A percentile compares a stretch with the other conserved stretches of the same genome.
phyloP scores from a whole-genome alignment of 2,329 filamentous ascomycete species.

The Bipolaris cookei region DNA sequence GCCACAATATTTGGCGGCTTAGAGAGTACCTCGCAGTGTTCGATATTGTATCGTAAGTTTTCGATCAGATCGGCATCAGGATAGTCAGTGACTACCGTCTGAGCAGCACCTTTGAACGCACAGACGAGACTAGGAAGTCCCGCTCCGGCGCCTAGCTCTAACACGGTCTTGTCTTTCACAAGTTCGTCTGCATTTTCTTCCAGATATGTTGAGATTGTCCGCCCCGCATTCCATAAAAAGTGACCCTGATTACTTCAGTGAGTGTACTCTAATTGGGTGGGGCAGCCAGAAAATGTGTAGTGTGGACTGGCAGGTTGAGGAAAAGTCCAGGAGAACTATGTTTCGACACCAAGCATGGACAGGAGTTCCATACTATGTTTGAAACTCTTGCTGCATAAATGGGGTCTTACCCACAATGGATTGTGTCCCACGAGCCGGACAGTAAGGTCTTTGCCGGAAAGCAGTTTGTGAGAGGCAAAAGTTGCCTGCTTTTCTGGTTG shows the following conservation, averaged over 20 bases:
- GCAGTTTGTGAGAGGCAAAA: conserved; percentile 72
- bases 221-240: conserved; percentile 88
- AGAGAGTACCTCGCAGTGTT: conserved; percentile 57
- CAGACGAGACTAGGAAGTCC: conserved; percentile 83
- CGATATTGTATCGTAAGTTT: conserved; percentile 79
- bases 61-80: conserved; percentile 82
- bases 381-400: conserved; percentile 5
- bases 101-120: conserved; percentile 70
- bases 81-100: conserved; percentile 83
- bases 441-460: conserved; percentile 68
- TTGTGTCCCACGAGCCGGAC: conserved; percentile 85
- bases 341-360: neutral
- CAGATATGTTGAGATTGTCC: conserved; percentile 77
- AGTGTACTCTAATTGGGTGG: neutral
- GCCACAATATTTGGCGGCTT: conserved; percentile 48
- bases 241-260: conserved; percentile 64
- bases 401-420: conserved; percentile 73
- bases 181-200: conserved; percentile 68
- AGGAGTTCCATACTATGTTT: conserved; percentile 7
- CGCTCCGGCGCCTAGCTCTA: conserved; percentile 88
- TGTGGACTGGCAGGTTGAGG: no score
- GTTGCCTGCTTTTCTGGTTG: conserved; percentile 78
- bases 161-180: conserved; percentile 71
- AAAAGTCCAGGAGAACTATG: neutral
- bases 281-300: neutral